A percentile compares a stretch with the other conserved stretches of the same genome.
Conservation (phyloP, 164 flowering plant species). For the Sextonia rubra region DNA sequence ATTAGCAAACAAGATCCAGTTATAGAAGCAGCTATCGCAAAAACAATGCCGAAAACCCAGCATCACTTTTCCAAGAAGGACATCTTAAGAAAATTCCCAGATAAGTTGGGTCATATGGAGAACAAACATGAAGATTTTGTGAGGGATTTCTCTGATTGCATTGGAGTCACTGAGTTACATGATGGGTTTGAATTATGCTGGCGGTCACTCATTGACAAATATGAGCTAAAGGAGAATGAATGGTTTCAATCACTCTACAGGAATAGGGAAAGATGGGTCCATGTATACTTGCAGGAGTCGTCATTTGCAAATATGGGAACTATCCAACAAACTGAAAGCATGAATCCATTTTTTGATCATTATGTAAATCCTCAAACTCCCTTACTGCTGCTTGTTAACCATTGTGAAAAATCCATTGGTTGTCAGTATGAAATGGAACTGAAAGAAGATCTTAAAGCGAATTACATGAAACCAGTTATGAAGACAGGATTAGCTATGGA, state of each 20-base stretch:
- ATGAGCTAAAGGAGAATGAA: constrained; percentile 46
- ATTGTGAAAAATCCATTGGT: constrained; percentile 50
- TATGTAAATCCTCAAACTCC: constrained; percentile 63
- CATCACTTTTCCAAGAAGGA: constrained; percentile 57
- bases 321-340: constrained; percentile 16
- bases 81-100: constrained; percentile 54
- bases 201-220: constrained; percentile 46
- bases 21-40: constrained; percentile 42
- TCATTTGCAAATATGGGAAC: constrained; percentile 48
- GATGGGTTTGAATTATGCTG: constrained; percentile 66
- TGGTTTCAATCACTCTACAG: constrained; percentile 53
- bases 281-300: constrained; percentile 49
- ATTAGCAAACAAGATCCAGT: constrained; percentile 49
- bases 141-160: constrained; percentile 51
- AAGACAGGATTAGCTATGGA: constrained; percentile 86
- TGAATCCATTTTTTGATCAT: constrained; percentile 61
- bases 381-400: constrained; percentile 36
- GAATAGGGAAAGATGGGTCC: constrained; percentile 52
- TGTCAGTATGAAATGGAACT: constrained; percentile 46
- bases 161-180: constrained; percentile 50
- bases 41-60: constrained; percentile 45
- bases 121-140: constrained; percentile 38
- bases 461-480: constrained; percentile 53
- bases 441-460: constrained; percentile 56
- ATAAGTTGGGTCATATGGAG: constrained; percentile 45